Evolutionary conservation across 1,139 yeast genomes (phyloP).

Genomic region (Pneumocystis jirovecii): DNA sequence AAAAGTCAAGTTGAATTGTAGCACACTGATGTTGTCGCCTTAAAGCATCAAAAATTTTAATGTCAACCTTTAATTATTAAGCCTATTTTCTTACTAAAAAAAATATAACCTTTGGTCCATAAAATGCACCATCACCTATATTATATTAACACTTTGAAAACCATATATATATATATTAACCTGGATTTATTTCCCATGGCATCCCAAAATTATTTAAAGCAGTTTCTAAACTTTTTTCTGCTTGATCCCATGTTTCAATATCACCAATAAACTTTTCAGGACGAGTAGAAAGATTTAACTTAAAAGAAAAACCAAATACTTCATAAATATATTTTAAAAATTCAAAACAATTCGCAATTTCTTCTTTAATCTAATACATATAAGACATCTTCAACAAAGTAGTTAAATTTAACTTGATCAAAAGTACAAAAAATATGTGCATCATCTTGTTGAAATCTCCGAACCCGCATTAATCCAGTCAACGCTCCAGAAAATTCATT

Average conservation of each 20-base stretch:
- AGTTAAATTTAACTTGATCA: slow-evolving; percentile 47
- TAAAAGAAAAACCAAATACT: slow-evolving; percentile 62
- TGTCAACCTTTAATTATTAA: slow-evolving; percentile 39
- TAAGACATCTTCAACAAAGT: background rate
- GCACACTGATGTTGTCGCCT: slow-evolving; percentile 88
- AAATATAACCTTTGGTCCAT: slow-evolving; percentile 50
- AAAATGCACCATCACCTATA: slow-evolving; percentile 81
- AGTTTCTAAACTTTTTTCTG: slow-evolving; percentile 54
- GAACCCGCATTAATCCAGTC: slow-evolving; percentile 83
- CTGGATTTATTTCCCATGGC: slow-evolving; percentile 62
- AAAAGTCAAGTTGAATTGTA: slow-evolving; percentile 89
- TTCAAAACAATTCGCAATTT: slow-evolving; percentile 58
- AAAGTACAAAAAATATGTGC: slow-evolving; percentile 90
- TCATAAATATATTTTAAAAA: slow-evolving; percentile 65
- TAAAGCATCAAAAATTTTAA: slow-evolving; percentile 67
- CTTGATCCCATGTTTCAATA: slow-evolving; percentile 65
- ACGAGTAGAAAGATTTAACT: slow-evolving; percentile 70
- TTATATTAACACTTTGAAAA: background rate
- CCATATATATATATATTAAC: background rate
- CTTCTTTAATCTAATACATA: slow-evolving; percentile 24
- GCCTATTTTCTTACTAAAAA: slow-evolving; percentile 22
- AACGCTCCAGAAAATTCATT: slow-evolving; percentile 93
- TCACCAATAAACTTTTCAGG: slow-evolving; percentile 82
- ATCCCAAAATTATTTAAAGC: slow-evolving; percentile 38
- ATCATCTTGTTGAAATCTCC: slow-evolving; percentile 97